Base-by-base conservation (phyloP, 148 eudicot genomes). In the Polygonum aviculare region DNA sequence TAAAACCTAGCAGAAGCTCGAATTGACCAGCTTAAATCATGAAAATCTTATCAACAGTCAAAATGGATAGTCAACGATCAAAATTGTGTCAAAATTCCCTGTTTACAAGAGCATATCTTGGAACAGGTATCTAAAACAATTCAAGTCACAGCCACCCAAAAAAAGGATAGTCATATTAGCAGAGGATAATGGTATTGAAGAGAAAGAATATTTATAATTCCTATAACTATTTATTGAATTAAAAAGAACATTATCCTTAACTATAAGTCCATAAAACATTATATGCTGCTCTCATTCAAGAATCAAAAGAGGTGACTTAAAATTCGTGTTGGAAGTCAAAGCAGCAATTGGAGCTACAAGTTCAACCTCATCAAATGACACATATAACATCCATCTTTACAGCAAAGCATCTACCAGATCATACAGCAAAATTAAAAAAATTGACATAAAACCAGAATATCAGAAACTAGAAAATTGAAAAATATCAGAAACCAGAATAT, bases 101-200 rank as follows among this genome's bases (percentile, higher is more conserved):
- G 76, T 92, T 93, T 76, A 95, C 97, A 39, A 93, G 85, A 73
- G 97, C 97, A 86, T 95, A 93, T 80, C 94, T 85, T 55, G 99
- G 99, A 72, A 95, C 98, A 74, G 96, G 90, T 74, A 92, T 89
- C 67, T 91, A 97, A 80, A 65, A 95, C 88, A 87, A 69, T 80
- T 88, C 91, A 75, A 95, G 97, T 76, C 86, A 88, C 99, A 93
- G 76, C 54, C 79, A 67, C 72, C 72, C 36, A 67, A 26, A 26
- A 44, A 44, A 67, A 16, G 16, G 11, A 67, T 36, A 38, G 21
- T 36, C 72, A 71, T 38, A 67, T 67, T 35, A 35, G 44, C 9
- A 67, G 45, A 67, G 72, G 15, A 38, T 2, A 67, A 67, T 33
- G 14, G 44, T 38, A 14, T 8, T 15, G 41, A 38, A 60, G 5